Base-by-base conservation (phyloP, 2,329 filamentous ascomycete genomes). In the Lasiodiplodia hormozganensis region DNA sequence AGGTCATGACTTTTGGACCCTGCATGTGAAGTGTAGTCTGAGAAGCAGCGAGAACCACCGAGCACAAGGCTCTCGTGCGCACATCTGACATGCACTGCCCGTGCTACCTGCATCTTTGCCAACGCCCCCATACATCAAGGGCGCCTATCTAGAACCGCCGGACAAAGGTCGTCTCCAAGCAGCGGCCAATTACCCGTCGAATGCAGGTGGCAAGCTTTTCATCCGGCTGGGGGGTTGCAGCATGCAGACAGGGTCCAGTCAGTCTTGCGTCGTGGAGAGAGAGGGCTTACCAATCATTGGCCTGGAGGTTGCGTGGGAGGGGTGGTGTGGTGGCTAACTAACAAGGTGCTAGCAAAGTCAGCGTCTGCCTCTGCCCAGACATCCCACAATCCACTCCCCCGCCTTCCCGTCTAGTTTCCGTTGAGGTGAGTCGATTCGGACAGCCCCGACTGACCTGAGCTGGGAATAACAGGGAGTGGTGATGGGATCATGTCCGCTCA, bases 251-350 rank as follows among this genome's bases (percentile, higher is more conserved):
- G 58, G 58, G 58, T 47, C 40, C 34, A 14, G 12, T 10, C 25
- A 12, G 8, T 40, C 23, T 21, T 51, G 18, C 40, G 21, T 38
- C 54, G 10, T 23, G 12, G 5, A 47, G 40, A 47, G 38, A n/a
- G 7, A 47, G 47, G 51, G 60, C 60, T 64, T 64, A 64, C 60
- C 47, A 64, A 64, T 52, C 60, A 62, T 52, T 64, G 60, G 11
- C 25, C 10, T 52, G n/a, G 47, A 25, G 31, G 43, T 25, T 36
- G 60, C 31, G 11, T 7, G n/a, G 16, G 57, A 62, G 57, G 23
- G 57, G 8, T 25, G 18, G 54, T 40, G 57, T 49, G 58, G 16
- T 52, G 60, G 47, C 60, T 64, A 49, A 16, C 60, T 36, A 38
- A 25, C 47, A 51, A 14, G 4, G 58, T 49, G 58, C 58, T 62